These are phyloP conservation scores for Lomentospora prolificans DNA, from an alignment of 2,329 filamentous ascomycete genomes.

Conservation along the genomic window DNA sequence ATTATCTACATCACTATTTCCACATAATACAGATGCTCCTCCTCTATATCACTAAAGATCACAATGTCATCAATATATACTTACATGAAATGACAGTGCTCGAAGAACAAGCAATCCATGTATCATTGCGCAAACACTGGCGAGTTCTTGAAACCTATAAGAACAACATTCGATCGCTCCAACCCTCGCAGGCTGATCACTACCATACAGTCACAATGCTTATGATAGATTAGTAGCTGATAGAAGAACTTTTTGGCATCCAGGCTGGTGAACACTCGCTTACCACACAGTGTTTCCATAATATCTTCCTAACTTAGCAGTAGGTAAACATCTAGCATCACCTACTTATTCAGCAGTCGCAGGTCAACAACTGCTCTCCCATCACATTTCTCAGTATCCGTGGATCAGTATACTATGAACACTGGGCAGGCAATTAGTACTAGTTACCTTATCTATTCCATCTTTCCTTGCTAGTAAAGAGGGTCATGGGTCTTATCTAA, in stretches of 20 bases:
- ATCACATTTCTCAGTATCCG: background rate
- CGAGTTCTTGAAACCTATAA: too few relatives aligned
- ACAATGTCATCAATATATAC: background rate
- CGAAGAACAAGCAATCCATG: slow-evolving; percentile 7
- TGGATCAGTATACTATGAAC: background rate
- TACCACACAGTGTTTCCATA: background rate
- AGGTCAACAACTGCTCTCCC: background rate
- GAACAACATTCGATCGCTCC: too few relatives aligned
- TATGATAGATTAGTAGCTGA: background rate
- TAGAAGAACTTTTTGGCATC: background rate
- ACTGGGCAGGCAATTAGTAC: background rate
- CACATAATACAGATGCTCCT: background rate
- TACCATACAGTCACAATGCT: background rate
- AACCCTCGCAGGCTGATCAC: too few relatives aligned
- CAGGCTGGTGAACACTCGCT: background rate
- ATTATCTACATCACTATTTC: background rate
- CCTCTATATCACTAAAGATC: background rate
- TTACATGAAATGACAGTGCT: slow-evolving; percentile 7
- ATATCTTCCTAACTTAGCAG: background rate
- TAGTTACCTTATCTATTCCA: too few relatives aligned
- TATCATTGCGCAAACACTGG: slow-evolving; percentile 8
- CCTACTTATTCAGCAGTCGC: too few relatives aligned
- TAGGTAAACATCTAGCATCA: background rate
- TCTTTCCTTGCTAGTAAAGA: too few relatives aligned
- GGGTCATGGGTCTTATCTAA: too few relatives aligned